Conservation (phyloP, 2,329 filamentous ascomycete genomes). For the Beauveria sp. region DNA sequence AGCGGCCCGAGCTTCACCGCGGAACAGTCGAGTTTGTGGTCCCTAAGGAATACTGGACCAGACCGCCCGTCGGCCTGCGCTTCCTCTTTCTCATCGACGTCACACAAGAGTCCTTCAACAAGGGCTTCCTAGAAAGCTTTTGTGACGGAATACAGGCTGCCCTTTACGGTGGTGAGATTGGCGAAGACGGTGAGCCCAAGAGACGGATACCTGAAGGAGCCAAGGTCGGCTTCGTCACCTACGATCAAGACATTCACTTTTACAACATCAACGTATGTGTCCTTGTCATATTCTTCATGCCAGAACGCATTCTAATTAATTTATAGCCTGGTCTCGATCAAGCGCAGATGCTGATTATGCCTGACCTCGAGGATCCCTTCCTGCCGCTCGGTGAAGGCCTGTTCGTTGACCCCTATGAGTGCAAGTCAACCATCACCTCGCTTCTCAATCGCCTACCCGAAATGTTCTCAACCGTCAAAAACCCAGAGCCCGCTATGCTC, state of each 20-base stretch:
- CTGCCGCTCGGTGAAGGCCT: constrained; percentile 84
- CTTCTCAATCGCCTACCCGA: constrained; percentile 75
- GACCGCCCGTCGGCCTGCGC: constrained; percentile 78
- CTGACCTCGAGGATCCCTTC: constrained; percentile 94
- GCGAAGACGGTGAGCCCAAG: constrained; percentile 44
- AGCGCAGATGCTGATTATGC: constrained; percentile 98
- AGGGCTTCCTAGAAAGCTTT: constrained; percentile 82
- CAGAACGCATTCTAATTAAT: constrained; percentile 11
- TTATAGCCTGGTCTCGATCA: constrained; percentile 65
- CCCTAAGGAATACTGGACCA: constrained; percentile 97
- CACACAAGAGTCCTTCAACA: constrained; percentile 82
- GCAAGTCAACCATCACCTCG: constrained; percentile 78
- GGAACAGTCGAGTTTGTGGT: constrained; percentile 96
- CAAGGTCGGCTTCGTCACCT: constrained; percentile 92
- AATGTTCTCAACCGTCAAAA: constrained; percentile 82
- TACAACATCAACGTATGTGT: constrained; percentile 80
- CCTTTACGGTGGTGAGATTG: constrained; percentile 64
- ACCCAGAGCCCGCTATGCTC: constrained; percentile 81
- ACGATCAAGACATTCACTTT: constrained; percentile 94
- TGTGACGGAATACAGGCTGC: constrained; percentile 82
- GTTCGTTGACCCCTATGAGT: constrained; percentile 91
- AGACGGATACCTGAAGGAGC: constrained; percentile 65
- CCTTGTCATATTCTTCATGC: background rate
- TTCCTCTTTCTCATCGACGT: constrained; percentile 93
- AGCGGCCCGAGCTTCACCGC: constrained; percentile 79